phyloP scores from a whole-genome alignment of 2,329 filamentous ascomycete species.

The Ambrosiella xylebori region DNA sequence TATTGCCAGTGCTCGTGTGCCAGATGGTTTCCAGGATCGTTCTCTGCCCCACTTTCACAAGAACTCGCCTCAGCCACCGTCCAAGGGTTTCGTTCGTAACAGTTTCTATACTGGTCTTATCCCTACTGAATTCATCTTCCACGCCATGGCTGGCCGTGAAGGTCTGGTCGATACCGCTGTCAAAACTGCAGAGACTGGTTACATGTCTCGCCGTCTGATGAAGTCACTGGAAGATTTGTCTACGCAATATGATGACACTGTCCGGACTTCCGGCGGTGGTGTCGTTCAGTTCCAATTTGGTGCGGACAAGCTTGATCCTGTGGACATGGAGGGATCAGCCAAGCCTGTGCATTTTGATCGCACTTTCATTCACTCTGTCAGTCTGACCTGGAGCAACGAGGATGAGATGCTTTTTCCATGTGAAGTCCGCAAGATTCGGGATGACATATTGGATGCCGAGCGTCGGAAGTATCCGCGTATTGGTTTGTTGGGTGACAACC shows the following conservation, averaged over 20 bases:
- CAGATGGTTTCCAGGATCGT: slow-evolving; percentile 90
- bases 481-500: slow-evolving; percentile 41
- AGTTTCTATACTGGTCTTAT: slow-evolving; percentile 89
- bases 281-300: slow-evolving; percentile 97
- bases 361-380: slow-evolving; percentile 68
- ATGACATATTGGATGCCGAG: slow-evolving; percentile 49
- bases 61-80: slow-evolving; percentile 75
- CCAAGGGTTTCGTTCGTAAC: slow-evolving; percentile 92
- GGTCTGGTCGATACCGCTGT: slow-evolving; percentile 96
- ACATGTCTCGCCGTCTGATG: slow-evolving; percentile 97
- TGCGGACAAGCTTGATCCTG: slow-evolving; percentile 84
- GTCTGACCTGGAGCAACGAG: slow-evolving; percentile 60
- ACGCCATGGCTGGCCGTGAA: slow-evolving; percentile 96
- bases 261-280: slow-evolving; percentile 71
- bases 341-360: slow-evolving; percentile 84
- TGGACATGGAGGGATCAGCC: slow-evolving; percentile 92
- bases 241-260: slow-evolving; percentile 83
- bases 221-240: slow-evolving; percentile 93
- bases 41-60: slow-evolving; percentile 92
- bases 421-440: slow-evolving; percentile 54
- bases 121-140: slow-evolving; percentile 90
- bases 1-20: slow-evolving; percentile 81
- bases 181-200: slow-evolving; percentile 96
- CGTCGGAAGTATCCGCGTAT: slow-evolving; percentile 45
- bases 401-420: slow-evolving; percentile 56